Percentiles rank a stretch among this genome's conserved stretches.
These are phyloP conservation scores for Spirogloea muscicola DNA, from an alignment of 139 green algal species.

Conservation along the genomic window DNA sequence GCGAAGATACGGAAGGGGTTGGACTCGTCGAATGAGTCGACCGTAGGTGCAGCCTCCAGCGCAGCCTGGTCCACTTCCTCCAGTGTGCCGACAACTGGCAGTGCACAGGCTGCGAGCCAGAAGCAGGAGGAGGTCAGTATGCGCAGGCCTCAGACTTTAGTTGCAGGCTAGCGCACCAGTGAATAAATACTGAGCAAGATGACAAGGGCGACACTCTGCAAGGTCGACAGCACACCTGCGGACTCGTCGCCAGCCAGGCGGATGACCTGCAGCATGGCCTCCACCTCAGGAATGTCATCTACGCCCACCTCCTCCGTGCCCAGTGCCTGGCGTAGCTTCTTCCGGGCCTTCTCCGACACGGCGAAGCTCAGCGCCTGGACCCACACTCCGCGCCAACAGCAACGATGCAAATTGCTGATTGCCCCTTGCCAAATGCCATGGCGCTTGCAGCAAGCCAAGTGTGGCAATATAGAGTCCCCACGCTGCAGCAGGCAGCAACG, in stretches of 20 bases:
- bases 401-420: not conserved
- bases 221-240: not conserved
- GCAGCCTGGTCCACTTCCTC: not conserved
- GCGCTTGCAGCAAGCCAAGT: too few species aligned
- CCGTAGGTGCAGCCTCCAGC: constrained; percentile 7
- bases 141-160: too few species aligned
- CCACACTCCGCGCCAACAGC: not conserved
- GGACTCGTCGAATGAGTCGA: not conserved
- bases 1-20: constrained; percentile 30
- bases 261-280: not conserved
- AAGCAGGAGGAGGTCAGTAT: too few species aligned
- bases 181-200: too few species aligned
- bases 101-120: too few species aligned
- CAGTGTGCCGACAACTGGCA: constrained; percentile 1
- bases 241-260: constrained; percentile 21
- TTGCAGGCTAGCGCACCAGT: too few species aligned
- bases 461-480: too few species aligned
- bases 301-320: not conserved
- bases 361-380: not conserved
- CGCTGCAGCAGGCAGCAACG: not conserved
- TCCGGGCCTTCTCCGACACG: too few species aligned
- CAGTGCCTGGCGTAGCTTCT: not conserved
- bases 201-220: not conserved
- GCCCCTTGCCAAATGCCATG: not conserved
- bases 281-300: not conserved